These are phyloP conservation scores for Toxoplasma gondii DNA, from an alignment of 169 alveolate genomes.

Conservation along the genomic window DNA sequence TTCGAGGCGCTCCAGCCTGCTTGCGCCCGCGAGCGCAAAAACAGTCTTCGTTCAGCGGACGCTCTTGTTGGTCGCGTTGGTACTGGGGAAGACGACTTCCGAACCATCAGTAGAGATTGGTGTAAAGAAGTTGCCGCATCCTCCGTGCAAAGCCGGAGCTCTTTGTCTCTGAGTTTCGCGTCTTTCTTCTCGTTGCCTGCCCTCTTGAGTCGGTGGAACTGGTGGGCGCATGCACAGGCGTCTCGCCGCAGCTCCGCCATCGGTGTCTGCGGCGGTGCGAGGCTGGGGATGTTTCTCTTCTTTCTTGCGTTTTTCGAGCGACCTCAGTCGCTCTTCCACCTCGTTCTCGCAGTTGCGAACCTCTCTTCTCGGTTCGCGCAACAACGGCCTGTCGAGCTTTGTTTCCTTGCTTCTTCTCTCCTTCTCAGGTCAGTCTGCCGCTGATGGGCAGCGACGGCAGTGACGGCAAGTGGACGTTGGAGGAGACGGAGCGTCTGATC, in stretches of 20 bases:
- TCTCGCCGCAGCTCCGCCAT: too few relatives aligned
- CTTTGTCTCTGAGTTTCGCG: neutral
- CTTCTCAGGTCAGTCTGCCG: constrained; percentile 55
- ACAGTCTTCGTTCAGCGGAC: too few relatives aligned
- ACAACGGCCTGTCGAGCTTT: neutral
- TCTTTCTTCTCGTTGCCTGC: neutral
- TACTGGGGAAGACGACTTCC: too few relatives aligned
- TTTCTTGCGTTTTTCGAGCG: neutral
- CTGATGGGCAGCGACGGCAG: constrained; percentile 23
- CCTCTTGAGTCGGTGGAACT: too few relatives aligned
- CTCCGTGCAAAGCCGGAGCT: too few relatives aligned
- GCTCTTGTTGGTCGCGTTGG: too few relatives aligned
- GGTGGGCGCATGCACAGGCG: too few relatives aligned
- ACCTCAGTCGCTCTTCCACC: neutral
- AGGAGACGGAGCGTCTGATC: constrained; percentile 44
- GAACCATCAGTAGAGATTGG: too few relatives aligned
- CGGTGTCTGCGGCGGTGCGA: too few relatives aligned
- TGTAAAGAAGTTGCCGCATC: too few relatives aligned
- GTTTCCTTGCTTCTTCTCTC: neutral
- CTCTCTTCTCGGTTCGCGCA: neutral
- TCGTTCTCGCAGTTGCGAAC: neutral
- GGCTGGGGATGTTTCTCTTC: neutral
- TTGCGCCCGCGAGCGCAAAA: too few relatives aligned
- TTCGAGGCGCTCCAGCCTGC: too few relatives aligned
- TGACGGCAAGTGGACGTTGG: constrained; percentile 56